Conservation (phyloP, 805 yeast genomes). For the Kodamaea laetipori region DNA sequence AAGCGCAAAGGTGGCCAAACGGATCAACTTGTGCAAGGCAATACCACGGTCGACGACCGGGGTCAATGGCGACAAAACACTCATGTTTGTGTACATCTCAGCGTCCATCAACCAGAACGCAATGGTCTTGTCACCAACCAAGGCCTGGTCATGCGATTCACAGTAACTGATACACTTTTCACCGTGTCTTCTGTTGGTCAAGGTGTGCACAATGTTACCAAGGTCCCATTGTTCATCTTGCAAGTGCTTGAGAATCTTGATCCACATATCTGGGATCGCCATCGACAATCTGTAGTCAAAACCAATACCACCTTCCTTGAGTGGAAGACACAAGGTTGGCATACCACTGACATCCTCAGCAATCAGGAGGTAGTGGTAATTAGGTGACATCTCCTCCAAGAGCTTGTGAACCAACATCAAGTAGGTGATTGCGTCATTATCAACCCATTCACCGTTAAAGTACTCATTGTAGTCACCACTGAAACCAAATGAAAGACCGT, state of each 20-base stretch:
- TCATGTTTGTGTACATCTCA: conserved; percentile 97
- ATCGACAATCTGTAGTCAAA: conserved; percentile 91
- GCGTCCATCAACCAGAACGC: conserved; percentile 99
- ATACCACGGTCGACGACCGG: conserved; percentile 86
- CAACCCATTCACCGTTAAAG: conserved; percentile 75
- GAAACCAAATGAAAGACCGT: conserved; percentile 88
- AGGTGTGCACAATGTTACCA: conserved; percentile 73
- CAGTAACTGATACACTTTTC: conserved; percentile 91
- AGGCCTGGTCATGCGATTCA: conserved; percentile 96
- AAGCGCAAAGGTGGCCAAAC: conserved; percentile 82
- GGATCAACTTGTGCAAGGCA: conserved; percentile 86
- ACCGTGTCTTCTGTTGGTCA: conserved; percentile 83
- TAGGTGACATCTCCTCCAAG: conserved; percentile 53
- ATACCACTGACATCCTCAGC: conserved; percentile 98
- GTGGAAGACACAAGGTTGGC: conserved; percentile 87
- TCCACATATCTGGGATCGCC: conserved; percentile 99
- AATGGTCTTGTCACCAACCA: conserved; percentile 93
- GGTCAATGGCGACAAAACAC: conserved; percentile 68
- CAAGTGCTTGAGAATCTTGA: conserved; percentile 81
- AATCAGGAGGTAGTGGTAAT: conserved; percentile 62
- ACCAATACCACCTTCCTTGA: conserved; percentile 81
- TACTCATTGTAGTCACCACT: conserved; percentile 93
- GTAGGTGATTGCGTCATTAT: conserved; percentile 82
- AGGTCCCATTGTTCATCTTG: conserved; percentile 91
- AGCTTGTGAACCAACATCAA: conserved; percentile 88